These are phyloP conservation scores for Polygonum aviculare DNA, from an alignment of 148 eudicot species.

Conservation along the genomic window DNA sequence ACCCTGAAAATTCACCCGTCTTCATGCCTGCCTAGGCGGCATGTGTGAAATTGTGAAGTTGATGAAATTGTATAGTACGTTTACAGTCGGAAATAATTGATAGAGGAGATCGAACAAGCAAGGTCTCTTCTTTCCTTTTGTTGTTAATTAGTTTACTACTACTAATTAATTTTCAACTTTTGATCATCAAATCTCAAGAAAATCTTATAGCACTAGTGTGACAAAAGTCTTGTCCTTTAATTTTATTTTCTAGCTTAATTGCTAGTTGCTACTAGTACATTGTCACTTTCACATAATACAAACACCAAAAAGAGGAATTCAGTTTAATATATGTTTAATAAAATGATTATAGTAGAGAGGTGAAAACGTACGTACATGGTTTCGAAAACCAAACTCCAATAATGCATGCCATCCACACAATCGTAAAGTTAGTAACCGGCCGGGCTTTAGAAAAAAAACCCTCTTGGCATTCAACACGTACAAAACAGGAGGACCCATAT, in stretches of 20 bases:
- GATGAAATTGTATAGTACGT: slow-evolving; percentile 1
- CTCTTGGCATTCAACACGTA: background rate
- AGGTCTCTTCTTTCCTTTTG: background rate
- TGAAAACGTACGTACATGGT: background rate
- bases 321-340: background rate
- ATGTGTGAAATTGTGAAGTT: slow-evolving; percentile 4
- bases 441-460: background rate
- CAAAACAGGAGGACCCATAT: background rate
- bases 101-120: background rate
- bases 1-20: background rate
- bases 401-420: background rate
- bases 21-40: background rate
- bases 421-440: background rate
- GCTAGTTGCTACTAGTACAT: background rate
- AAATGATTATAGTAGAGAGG: background rate
- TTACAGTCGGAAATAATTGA: background rate
- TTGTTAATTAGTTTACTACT: background rate
- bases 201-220: background rate
- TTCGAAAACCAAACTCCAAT: background rate
- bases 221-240: background rate
- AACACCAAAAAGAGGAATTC: background rate
- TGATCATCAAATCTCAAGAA: background rate
- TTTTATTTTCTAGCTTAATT: background rate
- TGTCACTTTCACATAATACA: background rate
- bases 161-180: background rate